Evolutionary conservation across 768 basidiomycete species (phyloP).

Genomic region (Lactarius indigo): DNA sequence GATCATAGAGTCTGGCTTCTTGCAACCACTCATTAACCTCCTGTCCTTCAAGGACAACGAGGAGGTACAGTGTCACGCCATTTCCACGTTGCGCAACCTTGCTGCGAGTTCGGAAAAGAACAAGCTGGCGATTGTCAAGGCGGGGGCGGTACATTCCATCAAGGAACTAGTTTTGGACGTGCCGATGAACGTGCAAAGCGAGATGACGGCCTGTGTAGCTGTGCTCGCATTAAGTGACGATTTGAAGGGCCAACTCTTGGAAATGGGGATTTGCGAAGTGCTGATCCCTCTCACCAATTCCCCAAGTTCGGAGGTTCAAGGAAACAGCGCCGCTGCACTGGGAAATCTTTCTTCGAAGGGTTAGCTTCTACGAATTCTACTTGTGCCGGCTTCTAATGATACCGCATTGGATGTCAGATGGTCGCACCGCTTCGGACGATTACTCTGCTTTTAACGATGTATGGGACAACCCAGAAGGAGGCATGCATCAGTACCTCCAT

Average conservation of each 20-base stretch:
- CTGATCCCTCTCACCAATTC: constrained; percentile 96
- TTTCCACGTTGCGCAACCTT: constrained; percentile 93
- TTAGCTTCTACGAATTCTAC: constrained; percentile 32
- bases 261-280: constrained; percentile 98
- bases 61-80: constrained; percentile 99
- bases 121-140: constrained; percentile 96
- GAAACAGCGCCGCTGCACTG: constrained; percentile 95
- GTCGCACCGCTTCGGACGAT: constrained; percentile 73
- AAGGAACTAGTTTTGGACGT: constrained; percentile 95
- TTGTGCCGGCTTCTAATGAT: background rate
- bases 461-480: constrained; percentile 97
- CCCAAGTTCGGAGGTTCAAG: constrained; percentile 95
- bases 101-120: constrained; percentile 98
- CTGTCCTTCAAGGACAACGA: constrained; percentile 99
- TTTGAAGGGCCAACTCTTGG: constrained; percentile 90
- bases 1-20: constrained; percentile 97
- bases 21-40: constrained; percentile 92
- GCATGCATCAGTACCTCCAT: constrained; percentile 92
- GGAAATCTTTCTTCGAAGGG: constrained; percentile 98
- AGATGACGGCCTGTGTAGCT: constrained; percentile 99
- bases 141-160: constrained; percentile 94
- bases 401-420: constrained; percentile 46
- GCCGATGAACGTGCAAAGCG: constrained; percentile 95
- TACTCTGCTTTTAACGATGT: constrained; percentile 97
- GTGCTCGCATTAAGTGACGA: constrained; percentile 96